These are phyloP conservation scores for Suillus luteus DNA, from an alignment of 768 basidiomycete genomes.

Conservation along the genomic window DNA sequence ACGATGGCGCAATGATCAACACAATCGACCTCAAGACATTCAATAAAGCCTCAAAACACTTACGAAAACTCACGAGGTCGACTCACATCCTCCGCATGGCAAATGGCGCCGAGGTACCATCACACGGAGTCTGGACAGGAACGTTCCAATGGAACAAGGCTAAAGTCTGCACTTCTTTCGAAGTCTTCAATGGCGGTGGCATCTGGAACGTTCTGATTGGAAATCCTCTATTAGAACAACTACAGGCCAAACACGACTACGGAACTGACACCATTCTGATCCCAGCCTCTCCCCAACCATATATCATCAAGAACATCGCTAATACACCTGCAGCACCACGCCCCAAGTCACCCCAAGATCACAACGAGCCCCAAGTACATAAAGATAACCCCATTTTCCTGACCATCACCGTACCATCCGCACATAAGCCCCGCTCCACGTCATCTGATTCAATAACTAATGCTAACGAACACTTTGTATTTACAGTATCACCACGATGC, in stretches of 20 bases:
- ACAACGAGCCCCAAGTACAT: no score
- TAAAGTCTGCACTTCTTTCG: background rate
- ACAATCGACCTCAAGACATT: conserved; percentile 22
- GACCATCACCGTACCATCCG: no score
- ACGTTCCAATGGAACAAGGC: background rate
- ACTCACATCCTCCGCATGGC: conserved; percentile 33
- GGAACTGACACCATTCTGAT: conserved; percentile 7
- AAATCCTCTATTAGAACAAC: conserved; percentile 27
- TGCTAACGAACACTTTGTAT: no score
- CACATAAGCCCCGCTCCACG: no score
- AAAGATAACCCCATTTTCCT: no score
- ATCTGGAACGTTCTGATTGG: conserved; percentile 32
- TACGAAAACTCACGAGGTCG: conserved; percentile 20
- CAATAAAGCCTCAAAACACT: background rate
- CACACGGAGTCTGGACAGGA: conserved; percentile 15
- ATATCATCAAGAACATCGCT: background rate
- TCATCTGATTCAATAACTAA: no score
- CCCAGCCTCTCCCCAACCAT: rapidly evolving
- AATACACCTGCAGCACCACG: background rate
- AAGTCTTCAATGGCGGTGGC: conserved; percentile 24
- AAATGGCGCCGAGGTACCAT: conserved; percentile 21
- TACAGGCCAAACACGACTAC: conserved; percentile 30
- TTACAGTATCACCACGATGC: no score
- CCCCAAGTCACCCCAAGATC: no score
- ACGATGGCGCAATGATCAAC: conserved; percentile 35